Conservation (phyloP, 371 early-diverging fungal genomes). For the Circinella minor region DNA sequence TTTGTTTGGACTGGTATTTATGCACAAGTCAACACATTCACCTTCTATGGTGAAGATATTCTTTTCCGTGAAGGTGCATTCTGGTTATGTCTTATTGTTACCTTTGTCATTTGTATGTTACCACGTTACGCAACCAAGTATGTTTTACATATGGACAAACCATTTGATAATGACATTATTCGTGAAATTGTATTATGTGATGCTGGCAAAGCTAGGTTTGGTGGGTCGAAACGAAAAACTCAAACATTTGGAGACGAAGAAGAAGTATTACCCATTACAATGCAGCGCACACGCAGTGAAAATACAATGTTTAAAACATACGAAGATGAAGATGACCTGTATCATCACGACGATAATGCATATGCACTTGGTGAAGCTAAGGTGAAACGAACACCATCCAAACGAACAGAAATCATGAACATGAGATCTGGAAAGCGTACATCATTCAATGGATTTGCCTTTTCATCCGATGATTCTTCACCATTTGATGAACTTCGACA, state of each 20-base stretch:
- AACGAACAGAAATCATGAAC: slow-evolving; percentile 49
- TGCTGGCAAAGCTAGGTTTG: background rate
- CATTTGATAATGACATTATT: slow-evolving; percentile 69
- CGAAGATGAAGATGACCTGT: slow-evolving; percentile 14
- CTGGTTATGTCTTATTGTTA: slow-evolving; percentile 57
- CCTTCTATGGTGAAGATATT: slow-evolving; percentile 55
- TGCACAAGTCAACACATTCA: slow-evolving; percentile 42
- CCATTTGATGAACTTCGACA: slow-evolving; percentile 50
- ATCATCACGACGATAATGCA: slow-evolving; percentile 20
- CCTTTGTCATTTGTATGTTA: slow-evolving; percentile 53
- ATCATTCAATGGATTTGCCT: slow-evolving; percentile 56
- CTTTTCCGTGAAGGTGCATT: slow-evolving; percentile 59
- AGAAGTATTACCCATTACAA: slow-evolving; percentile 40
- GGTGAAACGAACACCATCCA: slow-evolving; percentile 33
- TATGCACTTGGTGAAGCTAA: slow-evolving; percentile 21
- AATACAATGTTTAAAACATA: slow-evolving; percentile 19
- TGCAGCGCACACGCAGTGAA: slow-evolving; percentile 35
- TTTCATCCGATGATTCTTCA: slow-evolving; percentile 47
- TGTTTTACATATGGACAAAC: slow-evolving; percentile 54
- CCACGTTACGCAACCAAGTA: slow-evolving; percentile 59
- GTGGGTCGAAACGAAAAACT: slow-evolving; percentile 7
- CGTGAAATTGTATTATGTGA: slow-evolving; percentile 56
- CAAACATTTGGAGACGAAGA: slow-evolving; percentile 21
- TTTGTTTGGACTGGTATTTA: slow-evolving; percentile 63
- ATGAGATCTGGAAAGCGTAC: slow-evolving; percentile 49